Evolutionary conservation across 768 basidiomycete genomes (phyloP), one percentile per base, ranked within the genome.

Genomic region (Suillus lakei): DNA sequence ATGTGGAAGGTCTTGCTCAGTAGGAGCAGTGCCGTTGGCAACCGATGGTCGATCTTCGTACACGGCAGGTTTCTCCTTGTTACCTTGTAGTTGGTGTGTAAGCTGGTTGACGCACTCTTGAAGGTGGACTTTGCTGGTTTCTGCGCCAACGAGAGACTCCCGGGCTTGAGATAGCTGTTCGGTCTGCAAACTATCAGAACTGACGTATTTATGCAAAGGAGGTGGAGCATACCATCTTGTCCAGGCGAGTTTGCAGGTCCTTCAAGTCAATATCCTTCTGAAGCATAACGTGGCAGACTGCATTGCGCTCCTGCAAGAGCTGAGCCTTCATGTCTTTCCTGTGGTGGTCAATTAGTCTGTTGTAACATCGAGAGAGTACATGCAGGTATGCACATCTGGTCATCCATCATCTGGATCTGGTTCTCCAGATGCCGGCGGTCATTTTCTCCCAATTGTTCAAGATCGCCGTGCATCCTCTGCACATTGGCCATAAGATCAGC

Each of bases 401-500:
- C 80, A 73, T 96, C 92, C 62, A 95, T 78, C 77, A 90, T 83
- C 69, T 92, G 87, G 48, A 95, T 78, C 70, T 95, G 90, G 63
- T 82, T 88, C 76, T 98, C 95, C 39, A 96, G 79, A 9, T 93
- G 87, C 16, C 88, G 82, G 26, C 93, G 86, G 69, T 96, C 93
- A 65, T 93, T 96, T 73, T 91, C 89, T 7, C 90, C 88, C 0
- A 91, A 91, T 59, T 88, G 85, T 73, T 96, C 95, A 8, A 93
- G 82, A 70, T 98, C 96, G 63, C 87, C 87, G 70, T 95, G 93
- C 88, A 98, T 95, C 72, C 86, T 91, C 77, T 96, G 94, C 28
- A 97, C 89, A 72, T 93, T 96, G 32, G 85, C 81, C 88, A 97
- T 94, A 32, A 98, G 83, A 73, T 96, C 93, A 3, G 93, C 88